Base-by-base conservation (phyloP, 257 asterid genomes). In the Ligustrum vulgare region DNA sequence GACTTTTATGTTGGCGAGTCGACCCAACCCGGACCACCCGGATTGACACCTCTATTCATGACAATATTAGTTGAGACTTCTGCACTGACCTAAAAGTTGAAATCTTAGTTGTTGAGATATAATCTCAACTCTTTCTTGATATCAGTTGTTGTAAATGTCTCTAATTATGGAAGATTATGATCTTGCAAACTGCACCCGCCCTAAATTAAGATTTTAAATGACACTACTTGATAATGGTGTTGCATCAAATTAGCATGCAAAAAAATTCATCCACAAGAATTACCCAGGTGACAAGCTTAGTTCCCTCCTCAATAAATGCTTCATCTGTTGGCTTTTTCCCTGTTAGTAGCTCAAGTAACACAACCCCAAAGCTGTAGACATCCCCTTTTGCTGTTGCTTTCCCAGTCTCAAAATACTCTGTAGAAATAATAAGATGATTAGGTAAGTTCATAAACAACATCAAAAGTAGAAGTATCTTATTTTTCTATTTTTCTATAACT, bases 221-320 rank as follows among this genome's bases (percentile, higher is more conserved):
- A 51, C 62, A 51, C 31, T 51, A 15, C 62, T 51, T 22, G 33
- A 58, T 8, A 9, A 4, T 4, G 33, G 33, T 2, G 66, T 58
- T 6, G 1, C 22, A 22, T 22, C 23, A 20, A 60, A 60, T 60
- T 11, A 60, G 35, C 34, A 56, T 60, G 67, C 35, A 60, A 60
- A 22, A 60, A 35, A 37, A 15, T 75, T 64, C 22, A 15, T 28
- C 8, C 8, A 47, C 69, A 76, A 67, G 16, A 37, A 47, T 79
- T 90, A 94, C 98, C 97, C 98, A 93, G 63, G 94, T 90, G 51
- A 91, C 98, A 75, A 94, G 97, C 86, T 72, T 94, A 43, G 97
- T 90, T 67, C 98, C 98, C 80, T 89, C 98, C 88, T 94, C 98
- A 6, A 91, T 35, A 71, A 91, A 94, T 70, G 91, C 70, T 84